Evolutionary conservation across 768 basidiomycete genomes (phyloP).

Genomic region (Dictyophora rubrovolvata): DNA sequence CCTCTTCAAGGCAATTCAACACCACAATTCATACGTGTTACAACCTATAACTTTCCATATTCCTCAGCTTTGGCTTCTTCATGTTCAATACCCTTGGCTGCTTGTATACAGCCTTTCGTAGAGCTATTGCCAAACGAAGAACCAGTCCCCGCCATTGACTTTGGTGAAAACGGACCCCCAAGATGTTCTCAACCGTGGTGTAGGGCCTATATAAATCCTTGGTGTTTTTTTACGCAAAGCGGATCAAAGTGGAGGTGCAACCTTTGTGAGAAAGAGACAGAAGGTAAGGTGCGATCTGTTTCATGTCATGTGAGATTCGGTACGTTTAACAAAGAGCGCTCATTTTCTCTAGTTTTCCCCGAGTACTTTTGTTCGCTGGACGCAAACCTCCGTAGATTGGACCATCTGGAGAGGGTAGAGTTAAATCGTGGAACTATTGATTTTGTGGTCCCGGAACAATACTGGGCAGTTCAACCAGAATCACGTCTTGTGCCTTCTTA

Average conservation of each 20-base stretch:
- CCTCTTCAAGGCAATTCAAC: conserved; percentile 67
- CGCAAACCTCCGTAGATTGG: conserved; percentile 63
- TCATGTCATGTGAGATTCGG: not conserved
- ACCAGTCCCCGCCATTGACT: conserved; percentile 66
- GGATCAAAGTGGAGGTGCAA: conserved; percentile 90
- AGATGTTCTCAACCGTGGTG: conserved; percentile 63
- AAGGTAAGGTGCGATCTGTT: conserved; percentile 44
- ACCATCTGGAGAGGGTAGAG: conserved; percentile 76
- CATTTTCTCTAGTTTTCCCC: conserved; percentile 43
- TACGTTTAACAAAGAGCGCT: not conserved
- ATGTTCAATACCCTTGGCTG: conserved; percentile 75
- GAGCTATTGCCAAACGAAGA: conserved; percentile 72
- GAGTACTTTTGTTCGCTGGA: conserved; percentile 84
- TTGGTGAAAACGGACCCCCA: conserved; percentile 62
- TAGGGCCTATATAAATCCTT: conserved; percentile 87
- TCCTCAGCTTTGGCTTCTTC: conserved; percentile 70
- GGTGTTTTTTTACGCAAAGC: conserved; percentile 77
- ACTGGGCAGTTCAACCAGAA: conserved; percentile 73
- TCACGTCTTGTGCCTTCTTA: conserved; percentile 43
- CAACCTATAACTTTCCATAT: conserved; percentile 83
- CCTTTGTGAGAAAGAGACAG: conserved; percentile 73
- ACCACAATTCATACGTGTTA: conserved; percentile 80
- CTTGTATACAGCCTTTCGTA: conserved; percentile 85
- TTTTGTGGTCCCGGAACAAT: conserved; percentile 71
- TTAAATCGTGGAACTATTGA: conserved; percentile 87